phyloP scores from a whole-genome alignment of 2,329 filamentous ascomycete species.

The Aspergillus fructus region DNA sequence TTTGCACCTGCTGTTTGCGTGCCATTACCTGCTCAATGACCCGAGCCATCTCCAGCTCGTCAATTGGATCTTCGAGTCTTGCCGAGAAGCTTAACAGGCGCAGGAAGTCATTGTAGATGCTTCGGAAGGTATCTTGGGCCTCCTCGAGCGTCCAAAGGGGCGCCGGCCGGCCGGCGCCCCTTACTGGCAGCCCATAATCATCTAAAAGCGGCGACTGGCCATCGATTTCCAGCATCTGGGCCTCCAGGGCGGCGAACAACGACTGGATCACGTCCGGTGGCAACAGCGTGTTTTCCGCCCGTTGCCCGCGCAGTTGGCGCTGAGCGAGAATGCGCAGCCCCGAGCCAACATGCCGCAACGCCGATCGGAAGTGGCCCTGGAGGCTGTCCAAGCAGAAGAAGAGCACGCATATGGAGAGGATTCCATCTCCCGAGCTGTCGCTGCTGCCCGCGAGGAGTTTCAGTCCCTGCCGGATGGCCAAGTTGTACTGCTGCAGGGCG shows the following conservation, averaged over 20 bases:
- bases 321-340: slow-evolving; percentile 31
- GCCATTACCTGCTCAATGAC: slow-evolving; percentile 1
- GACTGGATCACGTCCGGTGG: slow-evolving; percentile 13
- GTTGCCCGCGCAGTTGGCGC: slow-evolving; percentile 3
- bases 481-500: slow-evolving; percentile 48
- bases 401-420: slow-evolving; percentile 50
- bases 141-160: slow-evolving; percentile 11
- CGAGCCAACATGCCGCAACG: slow-evolving; percentile 37
- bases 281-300: background rate
- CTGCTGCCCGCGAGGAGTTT: slow-evolving; percentile 35
- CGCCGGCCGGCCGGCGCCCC: background rate
- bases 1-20: slow-evolving; percentile 8
- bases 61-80: background rate
- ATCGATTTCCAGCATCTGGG: slow-evolving; percentile 21
- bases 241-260: slow-evolving; percentile 19
- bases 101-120: slow-evolving; percentile 18
- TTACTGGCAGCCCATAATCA: background rate
- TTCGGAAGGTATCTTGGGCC: slow-evolving; percentile 12
- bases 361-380: slow-evolving; percentile 49
- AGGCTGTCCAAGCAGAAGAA: slow-evolving; percentile 58
- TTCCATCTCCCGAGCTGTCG: slow-evolving; percentile 31
- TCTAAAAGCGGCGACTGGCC: slow-evolving; percentile 6
- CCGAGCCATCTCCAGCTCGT: background rate
- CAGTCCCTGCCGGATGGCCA: slow-evolving; percentile 45
- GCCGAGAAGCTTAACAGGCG: slow-evolving; percentile 7